phyloP scores from a whole-genome alignment of 2,329 filamentous ascomycete genomes.

The Sporothrix sp. region DNA sequence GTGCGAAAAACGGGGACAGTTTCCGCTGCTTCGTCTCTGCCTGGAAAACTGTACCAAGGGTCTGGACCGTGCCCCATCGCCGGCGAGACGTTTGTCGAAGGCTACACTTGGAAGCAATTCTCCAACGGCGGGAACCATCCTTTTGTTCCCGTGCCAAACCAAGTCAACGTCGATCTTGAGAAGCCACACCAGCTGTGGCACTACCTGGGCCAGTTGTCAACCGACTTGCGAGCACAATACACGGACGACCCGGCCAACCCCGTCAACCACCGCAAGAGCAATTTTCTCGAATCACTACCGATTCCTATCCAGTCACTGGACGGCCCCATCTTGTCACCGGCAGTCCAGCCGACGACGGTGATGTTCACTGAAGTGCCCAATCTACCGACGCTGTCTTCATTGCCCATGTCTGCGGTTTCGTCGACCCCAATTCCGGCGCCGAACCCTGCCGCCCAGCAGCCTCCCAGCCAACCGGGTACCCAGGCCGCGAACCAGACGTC shows the following conservation, averaged over 20 bases:
- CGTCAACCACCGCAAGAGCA: conserved; percentile 58
- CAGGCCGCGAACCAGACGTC: background rate
- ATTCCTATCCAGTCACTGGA: no score
- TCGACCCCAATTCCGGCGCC: conserved; percentile 16
- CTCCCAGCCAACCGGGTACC: conserved; percentile 6
- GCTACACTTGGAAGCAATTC: conserved; percentile 73
- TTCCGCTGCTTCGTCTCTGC: no score
- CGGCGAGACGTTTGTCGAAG: conserved; percentile 57
- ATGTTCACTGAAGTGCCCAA: background rate
- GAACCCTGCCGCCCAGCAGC: background rate
- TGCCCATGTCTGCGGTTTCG: conserved; percentile 9
- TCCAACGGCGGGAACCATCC: conserved; percentile 44
- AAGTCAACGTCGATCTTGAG: conserved; percentile 60
- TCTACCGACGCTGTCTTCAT: conserved; percentile 9
- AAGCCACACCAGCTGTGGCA: conserved; percentile 75
- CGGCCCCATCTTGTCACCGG: conserved; percentile 25
- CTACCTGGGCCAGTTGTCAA: conserved; percentile 78
- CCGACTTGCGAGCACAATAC: conserved; percentile 84
- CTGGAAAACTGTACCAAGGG: conserved; percentile 46
- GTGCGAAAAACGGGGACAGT: conserved; percentile 44
- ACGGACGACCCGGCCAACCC: conserved; percentile 59
- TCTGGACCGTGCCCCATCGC: conserved; percentile 46
- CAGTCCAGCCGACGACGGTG: background rate
- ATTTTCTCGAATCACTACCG: conserved; percentile 61
- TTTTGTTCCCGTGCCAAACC: conserved; percentile 39